Evolutionary conservation across 768 basidiomycete genomes (phyloP).

Genomic region (Albatrellus ellisii): DNA sequence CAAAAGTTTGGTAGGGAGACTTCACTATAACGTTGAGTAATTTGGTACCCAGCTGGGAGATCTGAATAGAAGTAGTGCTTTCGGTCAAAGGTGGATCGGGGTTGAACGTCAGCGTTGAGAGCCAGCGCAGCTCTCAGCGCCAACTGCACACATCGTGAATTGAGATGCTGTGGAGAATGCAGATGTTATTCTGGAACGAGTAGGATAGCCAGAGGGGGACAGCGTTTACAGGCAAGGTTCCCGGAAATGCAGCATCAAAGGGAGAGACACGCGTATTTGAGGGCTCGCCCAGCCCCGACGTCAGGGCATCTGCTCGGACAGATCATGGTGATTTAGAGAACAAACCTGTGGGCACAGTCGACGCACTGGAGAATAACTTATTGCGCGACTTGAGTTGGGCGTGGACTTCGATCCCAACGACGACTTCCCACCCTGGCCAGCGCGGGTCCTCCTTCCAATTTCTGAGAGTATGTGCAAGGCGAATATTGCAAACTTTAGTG

Average conservation of each 20-base stretch:
- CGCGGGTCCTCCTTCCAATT: conserved; percentile 18
- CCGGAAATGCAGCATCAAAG: conserved; percentile 88
- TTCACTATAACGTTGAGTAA: conserved; percentile 88
- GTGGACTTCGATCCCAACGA: conserved; percentile 93
- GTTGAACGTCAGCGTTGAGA: conserved; percentile 50
- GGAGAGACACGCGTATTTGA: conserved; percentile 66
- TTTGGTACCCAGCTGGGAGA: conserved; percentile 89
- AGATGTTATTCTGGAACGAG: background rate
- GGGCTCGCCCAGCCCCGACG: conserved; percentile 30
- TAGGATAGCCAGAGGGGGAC: background rate
- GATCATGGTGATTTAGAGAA: background rate
- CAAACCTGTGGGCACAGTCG: background rate
- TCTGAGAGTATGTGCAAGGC: conserved; percentile 2
- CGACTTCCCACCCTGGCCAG: conserved; percentile 82
- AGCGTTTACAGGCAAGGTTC: conserved; percentile 71
- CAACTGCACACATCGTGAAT: conserved; percentile 60
- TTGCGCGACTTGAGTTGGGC: conserved; percentile 79
- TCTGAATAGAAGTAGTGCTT: conserved; percentile 99
- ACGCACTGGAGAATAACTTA: conserved; percentile 79
- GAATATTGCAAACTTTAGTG: conserved; percentile 3
- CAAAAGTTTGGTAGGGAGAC: too few species aligned
- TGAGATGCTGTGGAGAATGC: conserved; percentile 35
- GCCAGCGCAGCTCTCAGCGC: conserved; percentile 76
- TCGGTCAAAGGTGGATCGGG: conserved; percentile 76
- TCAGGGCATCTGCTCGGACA: conserved; percentile 24